Conservation (phyloP, 2,329 filamentous ascomycete species). For the Cladosporium velox region DNA sequence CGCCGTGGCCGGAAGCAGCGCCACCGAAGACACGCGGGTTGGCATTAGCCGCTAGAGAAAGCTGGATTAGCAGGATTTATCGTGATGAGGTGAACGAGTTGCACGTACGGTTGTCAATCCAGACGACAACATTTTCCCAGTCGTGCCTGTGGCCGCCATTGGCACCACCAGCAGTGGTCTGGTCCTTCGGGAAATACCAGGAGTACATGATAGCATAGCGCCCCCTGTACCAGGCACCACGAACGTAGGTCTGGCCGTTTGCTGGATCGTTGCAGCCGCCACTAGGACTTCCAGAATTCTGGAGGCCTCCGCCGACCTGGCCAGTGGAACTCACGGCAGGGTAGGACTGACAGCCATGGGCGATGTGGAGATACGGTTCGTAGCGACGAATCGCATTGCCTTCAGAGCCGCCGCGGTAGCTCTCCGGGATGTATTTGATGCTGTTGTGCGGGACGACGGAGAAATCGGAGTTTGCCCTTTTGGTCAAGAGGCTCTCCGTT, state of each 20-base stretch:
- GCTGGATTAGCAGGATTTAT: neutral
- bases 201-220: conserved; percentile 12
- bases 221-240: neutral
- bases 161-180: neutral
- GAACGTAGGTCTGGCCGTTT: conserved; percentile 7
- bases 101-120: conserved; percentile 8
- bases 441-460: neutral
- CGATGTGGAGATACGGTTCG: conserved; percentile 5
- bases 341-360: conserved; percentile 3
- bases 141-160: conserved; percentile 7
- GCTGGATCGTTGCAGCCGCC: neutral
- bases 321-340: conserved; percentile 3
- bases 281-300: neutral
- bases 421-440: neutral
- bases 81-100: neutral
- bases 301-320: conserved; percentile 5
- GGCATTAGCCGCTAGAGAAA: neutral
- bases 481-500: neutral
- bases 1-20: conserved; percentile 1
- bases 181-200: conserved; percentile 11
- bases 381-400: neutral
- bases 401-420: neutral
- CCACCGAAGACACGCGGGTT: conserved; percentile 1
- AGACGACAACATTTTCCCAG: conserved; percentile 8
- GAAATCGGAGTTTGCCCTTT: neutral